A percentile compares a stretch with the other conserved stretches of the same genome.
Conservation (phyloP, 768 basidiomycete genomes). For the Trametes meyenii region DNA sequence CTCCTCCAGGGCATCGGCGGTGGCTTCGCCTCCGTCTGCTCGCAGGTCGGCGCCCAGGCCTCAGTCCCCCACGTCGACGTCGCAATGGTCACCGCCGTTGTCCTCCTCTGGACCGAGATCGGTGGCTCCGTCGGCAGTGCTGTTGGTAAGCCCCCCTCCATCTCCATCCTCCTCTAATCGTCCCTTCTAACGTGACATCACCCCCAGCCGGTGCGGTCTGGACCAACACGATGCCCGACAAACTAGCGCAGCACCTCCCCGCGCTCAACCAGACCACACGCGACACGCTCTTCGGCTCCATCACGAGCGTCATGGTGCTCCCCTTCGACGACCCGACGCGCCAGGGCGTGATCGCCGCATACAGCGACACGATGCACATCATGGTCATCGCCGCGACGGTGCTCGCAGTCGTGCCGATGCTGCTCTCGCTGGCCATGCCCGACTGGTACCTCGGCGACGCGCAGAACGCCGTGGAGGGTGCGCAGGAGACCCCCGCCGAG, state of each 20-base stretch:
- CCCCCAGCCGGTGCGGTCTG: slow-evolving; percentile 59
- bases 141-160: slow-evolving; percentile 28
- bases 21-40: slow-evolving; percentile 49
- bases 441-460: slow-evolving; percentile 67
- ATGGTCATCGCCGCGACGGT: slow-evolving; percentile 40
- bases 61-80: slow-evolving; percentile 45
- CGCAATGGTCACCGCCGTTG: slow-evolving; percentile 49
- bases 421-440: slow-evolving; percentile 60
- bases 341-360: slow-evolving; percentile 38
- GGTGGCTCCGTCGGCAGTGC: slow-evolving; percentile 50
- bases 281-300: slow-evolving; percentile 55
- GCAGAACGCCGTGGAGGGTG: slow-evolving; percentile 69
- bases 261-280: slow-evolving; percentile 46
- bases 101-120: slow-evolving; percentile 52
- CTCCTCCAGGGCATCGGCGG: slow-evolving; percentile 55
- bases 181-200: slow-evolving; percentile 30
- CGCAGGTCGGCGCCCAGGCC: slow-evolving; percentile 49
- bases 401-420: slow-evolving; percentile 57
- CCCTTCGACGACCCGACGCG: slow-evolving; percentile 61
- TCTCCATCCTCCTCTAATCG: slow-evolving; percentile 28
- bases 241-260: slow-evolving; percentile 59
- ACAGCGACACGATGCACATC: slow-evolving; percentile 33
- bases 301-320: slow-evolving; percentile 51
- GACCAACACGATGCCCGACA: slow-evolving; percentile 65
- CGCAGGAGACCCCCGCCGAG: neutral